Evolutionary conservation across 2,329 filamentous ascomycete species (phyloP).

Genomic region (Neonectria punicea): DNA sequence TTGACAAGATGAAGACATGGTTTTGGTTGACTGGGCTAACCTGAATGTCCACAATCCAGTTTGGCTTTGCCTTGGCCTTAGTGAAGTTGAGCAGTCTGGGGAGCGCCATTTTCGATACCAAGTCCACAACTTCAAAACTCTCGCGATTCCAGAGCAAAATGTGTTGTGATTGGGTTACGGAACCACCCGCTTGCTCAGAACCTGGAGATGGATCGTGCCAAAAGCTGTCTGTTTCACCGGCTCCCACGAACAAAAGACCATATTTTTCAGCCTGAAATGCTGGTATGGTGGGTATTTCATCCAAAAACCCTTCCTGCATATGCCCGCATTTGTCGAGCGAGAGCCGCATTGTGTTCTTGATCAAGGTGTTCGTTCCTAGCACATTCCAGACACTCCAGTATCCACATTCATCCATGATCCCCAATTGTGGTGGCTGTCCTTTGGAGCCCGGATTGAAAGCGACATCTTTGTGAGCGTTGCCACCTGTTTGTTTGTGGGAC

Average conservation of each 20-base stretch:
- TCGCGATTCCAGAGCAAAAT: slow-evolving; percentile 52
- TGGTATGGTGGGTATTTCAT: slow-evolving; percentile 45
- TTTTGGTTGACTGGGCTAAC: slow-evolving; percentile 56
- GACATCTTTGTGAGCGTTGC: slow-evolving; percentile 68
- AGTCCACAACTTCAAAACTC: slow-evolving; percentile 49
- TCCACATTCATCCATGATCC: slow-evolving; percentile 72
- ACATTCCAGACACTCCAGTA: slow-evolving; percentile 77
- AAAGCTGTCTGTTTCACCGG: slow-evolving; percentile 33
- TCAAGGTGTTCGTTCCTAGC: slow-evolving; percentile 48
- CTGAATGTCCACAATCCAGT: slow-evolving; percentile 66
- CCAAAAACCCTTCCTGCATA: slow-evolving; percentile 52
- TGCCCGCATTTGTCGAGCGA: slow-evolving; percentile 55
- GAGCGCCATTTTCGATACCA: slow-evolving; percentile 46
- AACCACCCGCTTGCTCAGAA: slow-evolving; percentile 12
- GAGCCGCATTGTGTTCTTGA: slow-evolving; percentile 48
- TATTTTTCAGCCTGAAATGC: slow-evolving; percentile 51
- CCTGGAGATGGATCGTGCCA: slow-evolving; percentile 31
- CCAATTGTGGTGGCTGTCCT: slow-evolving; percentile 68
- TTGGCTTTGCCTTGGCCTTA: slow-evolving; percentile 40
- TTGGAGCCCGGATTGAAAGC: slow-evolving; percentile 67
- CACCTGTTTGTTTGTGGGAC: slow-evolving; percentile 62
- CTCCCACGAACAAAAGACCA: slow-evolving; percentile 56
- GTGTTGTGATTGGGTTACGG: slow-evolving; percentile 35
- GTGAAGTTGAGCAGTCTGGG: slow-evolving; percentile 43
- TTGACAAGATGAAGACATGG: slow-evolving; percentile 70